phyloP scores from a whole-genome alignment of 345 rosid genomes.

The Euphorbia lathyris region DNA sequence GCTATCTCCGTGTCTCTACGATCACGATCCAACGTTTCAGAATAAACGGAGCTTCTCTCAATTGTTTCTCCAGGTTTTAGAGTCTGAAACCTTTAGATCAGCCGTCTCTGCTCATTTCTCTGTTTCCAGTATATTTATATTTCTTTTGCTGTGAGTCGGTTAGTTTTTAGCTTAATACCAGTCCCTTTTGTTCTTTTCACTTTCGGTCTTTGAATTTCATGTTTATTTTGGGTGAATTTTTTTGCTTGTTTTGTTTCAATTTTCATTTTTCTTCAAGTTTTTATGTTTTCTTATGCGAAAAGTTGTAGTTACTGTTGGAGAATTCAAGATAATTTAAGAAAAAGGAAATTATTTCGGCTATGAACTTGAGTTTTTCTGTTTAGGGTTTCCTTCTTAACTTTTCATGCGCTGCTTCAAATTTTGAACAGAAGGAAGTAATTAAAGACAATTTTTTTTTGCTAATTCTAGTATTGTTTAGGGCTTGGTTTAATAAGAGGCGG shows the following conservation, averaged over 20 bases:
- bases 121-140: constrained; percentile 26
- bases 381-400: not conserved
- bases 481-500: too few relatives aligned
- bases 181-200: not conserved
- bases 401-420: not conserved
- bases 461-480: too few relatives aligned
- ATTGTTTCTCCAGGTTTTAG: constrained; percentile 38
- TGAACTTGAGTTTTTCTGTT: not conserved
- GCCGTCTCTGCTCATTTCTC: constrained; percentile 37
- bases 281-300: not conserved
- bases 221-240: not conserved
- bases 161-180: not conserved
- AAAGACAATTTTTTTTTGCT: too few relatives aligned
- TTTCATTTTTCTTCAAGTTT: not conserved
- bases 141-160: too few relatives aligned
- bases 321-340: not conserved
- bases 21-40: constrained; percentile 64
- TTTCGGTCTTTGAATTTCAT: not conserved
- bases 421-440: not conserved
- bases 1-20: constrained; percentile 29
- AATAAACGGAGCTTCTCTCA: constrained; percentile 30
- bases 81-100: constrained; percentile 42
- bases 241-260: not conserved
- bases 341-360: too few relatives aligned
- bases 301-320: not conserved